These are phyloP conservation scores for Fusarium paranaense DNA, from an alignment of 2,329 filamentous ascomycete genomes.

Conservation along the genomic window DNA sequence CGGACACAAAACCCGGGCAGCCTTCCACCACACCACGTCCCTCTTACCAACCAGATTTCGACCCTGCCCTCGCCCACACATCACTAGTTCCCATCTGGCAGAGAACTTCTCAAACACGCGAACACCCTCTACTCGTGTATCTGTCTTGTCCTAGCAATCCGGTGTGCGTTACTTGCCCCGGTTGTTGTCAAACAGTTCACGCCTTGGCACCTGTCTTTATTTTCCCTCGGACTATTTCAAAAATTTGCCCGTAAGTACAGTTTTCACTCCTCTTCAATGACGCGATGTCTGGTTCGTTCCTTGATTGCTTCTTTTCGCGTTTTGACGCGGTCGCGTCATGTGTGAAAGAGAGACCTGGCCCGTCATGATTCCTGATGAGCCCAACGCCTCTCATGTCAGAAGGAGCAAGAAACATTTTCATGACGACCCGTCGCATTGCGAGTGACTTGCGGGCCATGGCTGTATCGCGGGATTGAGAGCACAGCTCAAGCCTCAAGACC, in stretches of 20 bases:
- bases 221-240: constrained; percentile 43
- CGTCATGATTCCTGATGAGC: background rate
- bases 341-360: background rate
- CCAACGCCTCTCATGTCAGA: background rate
- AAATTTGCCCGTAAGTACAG: constrained; percentile 52
- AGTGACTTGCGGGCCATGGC: background rate
- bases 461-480: constrained; percentile 25
- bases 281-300: constrained; percentile 16
- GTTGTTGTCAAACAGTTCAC: constrained; percentile 34
- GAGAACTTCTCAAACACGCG: constrained; percentile 41
- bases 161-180: constrained; percentile 39
- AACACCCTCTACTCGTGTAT: constrained; percentile 43
- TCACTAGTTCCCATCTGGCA: constrained; percentile 26
- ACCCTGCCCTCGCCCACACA: constrained; percentile 30
- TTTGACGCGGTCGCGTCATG: constrained; percentile 4
- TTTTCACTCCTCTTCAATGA: constrained; percentile 25
- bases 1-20: constrained; percentile 28
- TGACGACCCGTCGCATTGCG: background rate
- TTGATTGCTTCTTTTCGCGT: constrained; percentile 29
- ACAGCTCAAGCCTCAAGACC: constrained; percentile 32
- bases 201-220: constrained; percentile 19
- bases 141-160: constrained; percentile 41
- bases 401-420: background rate
- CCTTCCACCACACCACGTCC: constrained; percentile 23
- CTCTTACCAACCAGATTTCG: constrained; percentile 35